Conservation (phyloP, 208 protist genomes). For the Blastocrithidia nonstop region DNA sequence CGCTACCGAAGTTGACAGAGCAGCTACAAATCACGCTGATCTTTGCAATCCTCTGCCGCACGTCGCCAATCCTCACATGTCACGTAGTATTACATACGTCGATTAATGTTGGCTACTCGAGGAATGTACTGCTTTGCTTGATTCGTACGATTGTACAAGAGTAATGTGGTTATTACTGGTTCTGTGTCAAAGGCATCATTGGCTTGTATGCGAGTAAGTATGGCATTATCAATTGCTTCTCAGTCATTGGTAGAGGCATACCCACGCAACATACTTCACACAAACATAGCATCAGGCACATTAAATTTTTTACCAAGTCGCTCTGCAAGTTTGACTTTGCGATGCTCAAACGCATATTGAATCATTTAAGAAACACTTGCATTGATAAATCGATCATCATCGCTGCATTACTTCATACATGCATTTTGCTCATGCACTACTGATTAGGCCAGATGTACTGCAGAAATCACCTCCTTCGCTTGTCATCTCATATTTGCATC, state of each 20-base stretch:
- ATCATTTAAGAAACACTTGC: conserved; percentile 47
- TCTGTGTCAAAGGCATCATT: conserved; percentile 29
- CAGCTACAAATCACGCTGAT: conserved; percentile 31
- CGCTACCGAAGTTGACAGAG: conserved; percentile 47
- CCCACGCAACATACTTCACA: conserved; percentile 49
- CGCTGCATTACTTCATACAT: conserved; percentile 36
- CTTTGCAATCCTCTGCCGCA: conserved; percentile 50
- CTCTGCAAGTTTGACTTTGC: conserved; percentile 19
- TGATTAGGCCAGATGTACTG: conserved; percentile 9
- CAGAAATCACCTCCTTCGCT: conserved; percentile 11
- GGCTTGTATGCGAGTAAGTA: conserved; percentile 10
- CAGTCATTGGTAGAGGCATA: conserved; percentile 42
- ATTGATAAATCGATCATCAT: conserved; percentile 59
- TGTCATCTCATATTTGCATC: conserved; percentile 3
- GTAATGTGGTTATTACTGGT: conserved; percentile 33
- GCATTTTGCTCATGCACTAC: conserved; percentile 48
- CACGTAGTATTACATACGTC: conserved; percentile 73
- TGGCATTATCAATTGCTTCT: conserved; percentile 52
- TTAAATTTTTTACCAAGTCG: conserved; percentile 36
- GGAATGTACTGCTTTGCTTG: conserved; percentile 61
- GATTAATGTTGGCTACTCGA: conserved; percentile 39
- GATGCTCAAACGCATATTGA: conserved; percentile 39
- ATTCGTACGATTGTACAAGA: conserved; percentile 27
- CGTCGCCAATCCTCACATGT: conserved; percentile 51
- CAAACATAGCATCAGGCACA: conserved; percentile 59